A percentile compares a stretch with the other conserved stretches of the same genome.
These are phyloP conservation scores for Coemansia sp. DNA, from an alignment of 192 early-diverging fungal genomes.

Conservation along the genomic window DNA sequence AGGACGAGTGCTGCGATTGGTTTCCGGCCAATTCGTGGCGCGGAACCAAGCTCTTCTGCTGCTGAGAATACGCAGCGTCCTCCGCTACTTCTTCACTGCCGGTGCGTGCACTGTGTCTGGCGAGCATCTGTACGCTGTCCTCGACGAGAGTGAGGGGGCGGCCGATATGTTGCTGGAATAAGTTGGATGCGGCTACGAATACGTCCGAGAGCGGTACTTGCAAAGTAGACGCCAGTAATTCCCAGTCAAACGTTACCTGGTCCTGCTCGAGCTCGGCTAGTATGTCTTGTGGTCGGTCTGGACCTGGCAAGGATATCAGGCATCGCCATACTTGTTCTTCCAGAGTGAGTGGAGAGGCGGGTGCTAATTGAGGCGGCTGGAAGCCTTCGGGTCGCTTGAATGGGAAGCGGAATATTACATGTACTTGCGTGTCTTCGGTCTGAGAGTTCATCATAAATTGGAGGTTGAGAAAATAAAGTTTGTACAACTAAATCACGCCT, in stretches of 20 bases:
- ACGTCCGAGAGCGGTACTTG: slow-evolving; percentile 30
- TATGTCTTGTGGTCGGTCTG: slow-evolving; percentile 38
- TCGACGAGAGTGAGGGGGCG: slow-evolving; percentile 23
- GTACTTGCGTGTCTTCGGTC: slow-evolving; percentile 19
- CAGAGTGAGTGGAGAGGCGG: background rate
- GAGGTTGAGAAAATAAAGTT: background rate
- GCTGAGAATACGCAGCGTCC: background rate
- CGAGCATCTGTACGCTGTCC: slow-evolving; percentile 25
- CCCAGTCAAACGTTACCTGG: slow-evolving; percentile 58
- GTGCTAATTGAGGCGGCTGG: background rate
- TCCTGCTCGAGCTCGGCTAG: slow-evolving; percentile 52
- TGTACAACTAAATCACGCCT: background rate
- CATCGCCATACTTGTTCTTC: slow-evolving; percentile 54
- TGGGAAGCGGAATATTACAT: slow-evolving; percentile 47
- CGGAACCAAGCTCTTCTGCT: background rate
- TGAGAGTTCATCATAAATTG: background rate
- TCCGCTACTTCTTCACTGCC: background rate
- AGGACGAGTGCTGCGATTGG: slow-evolving; percentile 7
- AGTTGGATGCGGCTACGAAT: slow-evolving; percentile 37
- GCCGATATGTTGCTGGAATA: slow-evolving; percentile 43
- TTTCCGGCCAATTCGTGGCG: background rate
- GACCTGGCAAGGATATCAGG: slow-evolving; percentile 29
- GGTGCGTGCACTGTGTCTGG: background rate
- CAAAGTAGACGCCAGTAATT: slow-evolving; percentile 32
- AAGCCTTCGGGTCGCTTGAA: slow-evolving; percentile 35